Evolutionary conservation across 2,329 filamentous ascomycete genomes (phyloP), one percentile per base, ranked within the genome.

Genomic region (Akanthomyces uredinophilus): DNA sequence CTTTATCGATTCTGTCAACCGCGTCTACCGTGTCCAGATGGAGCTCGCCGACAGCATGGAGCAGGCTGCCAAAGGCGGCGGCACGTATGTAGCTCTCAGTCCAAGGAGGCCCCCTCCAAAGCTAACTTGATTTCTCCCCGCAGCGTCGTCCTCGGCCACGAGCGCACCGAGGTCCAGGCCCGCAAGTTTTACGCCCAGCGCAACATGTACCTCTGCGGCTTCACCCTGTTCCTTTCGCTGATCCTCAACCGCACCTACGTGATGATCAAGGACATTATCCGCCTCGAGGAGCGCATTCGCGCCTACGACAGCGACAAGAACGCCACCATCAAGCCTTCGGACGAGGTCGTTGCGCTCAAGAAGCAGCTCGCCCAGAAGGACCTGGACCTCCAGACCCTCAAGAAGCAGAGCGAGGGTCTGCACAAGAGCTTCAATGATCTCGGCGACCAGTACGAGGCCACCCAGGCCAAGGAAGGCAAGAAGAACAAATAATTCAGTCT

Each of bases 191-290:
- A 99, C 85, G 96, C 93, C 65, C 94, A 99, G 82, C 93, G 95
- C 78, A 99, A 99, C 87, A 99, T 99, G 95, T 99, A 99, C 81
- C 92, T 99, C 65, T 98, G 95, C 78, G 95, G 95, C 70, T 99
- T 99, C 83, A 99, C 95, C 5, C 89, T 99, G 66, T 98, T 99
- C 87, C 89, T 99, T 65, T 98, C 94, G 60, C 84, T 99, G 67
- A 99, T 99, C 78, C 91, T 96, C 74, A 98, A 99, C 87, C 94
- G 95, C 73, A 99, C 95, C 73, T 99, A 98, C 82, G 90, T 89
- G 72, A 94, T 98, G 91, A 96, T 97, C 72, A 85, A 96, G 67
- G 93, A 97, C 70, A 87, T 90, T 57, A 90, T 97, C 72, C 81
- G 91, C 66, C 89, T 99, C 60, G 94, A 99, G 81, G 92, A 96